Evolutionary conservation across 2,329 filamentous ascomycete genomes (phyloP), one percentile per base, ranked within the genome.

Genomic region (Chaetoscypha palmicola): DNA sequence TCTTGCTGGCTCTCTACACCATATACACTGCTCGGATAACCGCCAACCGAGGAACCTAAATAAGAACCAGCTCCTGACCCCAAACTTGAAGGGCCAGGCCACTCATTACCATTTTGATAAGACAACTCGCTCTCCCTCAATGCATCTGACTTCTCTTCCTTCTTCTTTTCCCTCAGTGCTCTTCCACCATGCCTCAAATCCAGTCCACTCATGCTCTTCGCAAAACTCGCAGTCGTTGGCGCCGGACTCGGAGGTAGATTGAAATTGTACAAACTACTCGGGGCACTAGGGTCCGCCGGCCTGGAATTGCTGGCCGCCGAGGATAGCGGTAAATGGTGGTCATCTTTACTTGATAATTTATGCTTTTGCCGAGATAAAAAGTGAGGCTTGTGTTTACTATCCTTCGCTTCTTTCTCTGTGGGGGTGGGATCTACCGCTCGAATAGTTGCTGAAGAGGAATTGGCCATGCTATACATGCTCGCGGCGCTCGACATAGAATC

Each of bases 291-390:
- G 55, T 90, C 85, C 4, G 81, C 83, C 1, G 85, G 82, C 53
- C 77, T 76, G 1, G 85, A 89, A 57, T 86, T 90, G 63, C 83
- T 88, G 47, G 79, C 77, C 2, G 83, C 83, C 3, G 85, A 89
- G 0, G 83, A 88, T 2, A 90, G 66, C 2, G 83, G 81, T 2
- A 89, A 69, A 54, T 81, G 75, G 50, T 79, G 80, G 48, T 89
- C 85, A 51, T 87, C 82, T 63, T 83, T 84, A 56, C 76, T 75
- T 51, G 75, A 80, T 46, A 86, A 68, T 62, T 89, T 90, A 58
- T 89, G 76, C 59, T 89, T 90, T 59, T 87, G 83, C 30, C 86
- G 73, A 5, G 83, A 87, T 41, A 91, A 62, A 53, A 91, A 90
- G 58, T 90, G 81, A 55, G 89, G 86, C 53, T 83, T 85, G 66